Evolutionary conservation across 2,329 filamentous ascomycete genomes (phyloP).

Genomic region (Talaromyces pinophilus): DNA sequence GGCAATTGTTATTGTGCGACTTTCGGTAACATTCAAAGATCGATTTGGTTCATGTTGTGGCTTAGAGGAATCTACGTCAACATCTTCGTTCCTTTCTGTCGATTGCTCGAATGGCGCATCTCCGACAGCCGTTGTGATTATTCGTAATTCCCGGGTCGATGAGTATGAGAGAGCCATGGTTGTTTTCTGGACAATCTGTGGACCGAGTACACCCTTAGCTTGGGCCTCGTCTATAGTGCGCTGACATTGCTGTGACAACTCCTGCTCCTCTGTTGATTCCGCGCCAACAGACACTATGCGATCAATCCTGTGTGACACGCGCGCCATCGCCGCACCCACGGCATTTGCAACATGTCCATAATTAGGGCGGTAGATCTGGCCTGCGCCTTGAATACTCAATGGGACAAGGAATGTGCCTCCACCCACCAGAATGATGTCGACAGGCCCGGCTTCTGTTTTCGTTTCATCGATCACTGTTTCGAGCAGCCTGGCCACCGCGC

Average conservation of each 20-base stretch:
- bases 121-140: neutral
- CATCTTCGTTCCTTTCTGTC: too few species aligned
- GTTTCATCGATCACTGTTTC: constrained; percentile 57
- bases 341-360: constrained; percentile 58
- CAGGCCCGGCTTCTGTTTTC: constrained; percentile 55
- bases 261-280: constrained; percentile 1
- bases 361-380: too few species aligned
- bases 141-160: neutral
- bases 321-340: constrained; percentile 58
- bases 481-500: neutral
- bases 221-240: neutral
- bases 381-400: too few species aligned
- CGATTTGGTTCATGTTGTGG: too few species aligned
- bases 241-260: neutral
- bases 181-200: neutral
- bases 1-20: too few species aligned
- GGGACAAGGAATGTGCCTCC: constrained; percentile 57
- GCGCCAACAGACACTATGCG: neutral
- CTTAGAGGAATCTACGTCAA: too few species aligned
- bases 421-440: constrained; percentile 57
- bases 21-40: too few species aligned
- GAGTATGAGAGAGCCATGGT: constrained; percentile 3
- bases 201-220: too few species aligned
- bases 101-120: neutral
- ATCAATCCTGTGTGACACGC: neutral